These are phyloP conservation scores for Syzygium aqueum DNA, from an alignment of 345 rosid species.

Conservation along the genomic window DNA sequence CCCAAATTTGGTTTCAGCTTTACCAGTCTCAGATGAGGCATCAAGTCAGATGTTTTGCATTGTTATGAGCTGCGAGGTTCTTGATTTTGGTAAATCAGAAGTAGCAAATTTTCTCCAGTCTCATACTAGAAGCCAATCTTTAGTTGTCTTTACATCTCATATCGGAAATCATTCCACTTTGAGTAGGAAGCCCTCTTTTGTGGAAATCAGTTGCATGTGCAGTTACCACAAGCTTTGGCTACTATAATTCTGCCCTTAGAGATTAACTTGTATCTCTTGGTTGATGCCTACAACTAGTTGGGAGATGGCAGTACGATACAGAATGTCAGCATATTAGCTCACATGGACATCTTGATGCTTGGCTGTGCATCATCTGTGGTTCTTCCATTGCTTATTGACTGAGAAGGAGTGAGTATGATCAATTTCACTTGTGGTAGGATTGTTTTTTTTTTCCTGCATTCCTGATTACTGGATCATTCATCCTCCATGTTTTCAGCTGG, in stretches of 20 bases:
- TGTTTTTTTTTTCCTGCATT: background rate
- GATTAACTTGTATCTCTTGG: background rate
- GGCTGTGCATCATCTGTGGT: background rate
- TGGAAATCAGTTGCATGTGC: background rate
- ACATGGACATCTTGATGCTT: background rate
- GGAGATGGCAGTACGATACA: background rate
- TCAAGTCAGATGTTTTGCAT: background rate
- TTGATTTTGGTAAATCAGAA: background rate
- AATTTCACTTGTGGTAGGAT: background rate
- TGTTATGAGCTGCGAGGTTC: background rate
- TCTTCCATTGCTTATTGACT: background rate
- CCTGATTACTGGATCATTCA: background rate
- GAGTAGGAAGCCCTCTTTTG: background rate
- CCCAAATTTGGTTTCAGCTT: background rate
- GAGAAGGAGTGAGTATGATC: background rate
- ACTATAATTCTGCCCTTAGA: background rate
- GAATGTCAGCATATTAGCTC: background rate
- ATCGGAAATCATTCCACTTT: background rate
- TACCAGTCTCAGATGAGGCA: background rate
- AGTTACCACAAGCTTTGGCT: background rate
- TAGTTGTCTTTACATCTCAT: background rate
- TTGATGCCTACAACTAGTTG: background rate
- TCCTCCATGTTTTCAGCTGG: background rate
- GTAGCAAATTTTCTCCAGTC: background rate
- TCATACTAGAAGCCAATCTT: background rate